These are phyloP conservation scores for Letharia lupina DNA, from an alignment of 495 filamentous ascomycete genomes.

Conservation along the genomic window DNA sequence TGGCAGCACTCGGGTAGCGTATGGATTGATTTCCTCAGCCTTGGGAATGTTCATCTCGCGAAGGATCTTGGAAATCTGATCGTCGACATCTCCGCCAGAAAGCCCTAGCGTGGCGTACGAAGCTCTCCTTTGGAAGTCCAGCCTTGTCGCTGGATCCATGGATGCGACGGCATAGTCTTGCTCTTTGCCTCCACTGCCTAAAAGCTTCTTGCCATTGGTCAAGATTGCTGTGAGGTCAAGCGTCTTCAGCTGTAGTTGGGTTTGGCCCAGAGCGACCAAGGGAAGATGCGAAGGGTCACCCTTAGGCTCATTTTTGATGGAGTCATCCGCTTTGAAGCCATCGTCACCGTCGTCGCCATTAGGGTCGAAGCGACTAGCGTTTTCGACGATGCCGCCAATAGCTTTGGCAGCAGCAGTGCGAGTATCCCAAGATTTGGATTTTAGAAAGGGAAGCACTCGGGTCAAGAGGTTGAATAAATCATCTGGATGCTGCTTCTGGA, in stretches of 20 bases:
- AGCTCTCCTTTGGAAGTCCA: slow-evolving; percentile 83
- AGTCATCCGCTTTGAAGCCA: slow-evolving; percentile 47
- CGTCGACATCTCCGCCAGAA: slow-evolving; percentile 74
- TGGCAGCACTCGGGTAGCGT: slow-evolving; percentile 35
- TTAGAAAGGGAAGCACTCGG: slow-evolving; percentile 85
- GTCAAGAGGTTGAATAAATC: slow-evolving; percentile 95
- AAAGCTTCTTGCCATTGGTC: slow-evolving; percentile 68
- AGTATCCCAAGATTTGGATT: slow-evolving; percentile 93
- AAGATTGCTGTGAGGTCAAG: slow-evolving; percentile 75
- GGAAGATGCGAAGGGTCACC: slow-evolving; percentile 30
- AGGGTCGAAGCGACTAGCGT: slow-evolving; percentile 81
- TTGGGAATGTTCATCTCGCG: slow-evolving; percentile 51
- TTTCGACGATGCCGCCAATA: slow-evolving; percentile 82
- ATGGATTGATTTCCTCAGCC: slow-evolving; percentile 26
- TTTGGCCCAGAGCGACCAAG: slow-evolving; percentile 30
- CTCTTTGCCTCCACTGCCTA: slow-evolving; percentile 76
- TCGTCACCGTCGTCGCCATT: slow-evolving; percentile 63
- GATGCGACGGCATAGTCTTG: slow-evolving; percentile 71
- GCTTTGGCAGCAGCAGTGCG: slow-evolving; percentile 84
- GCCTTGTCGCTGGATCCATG: slow-evolving; percentile 68
- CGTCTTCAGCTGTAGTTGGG: slow-evolving; percentile 59
- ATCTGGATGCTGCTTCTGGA: slow-evolving; percentile 94
- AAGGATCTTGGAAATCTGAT: slow-evolving; percentile 57
- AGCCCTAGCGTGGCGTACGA: slow-evolving; percentile 76
- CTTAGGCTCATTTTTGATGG: slow-evolving; percentile 35